Base-by-base conservation (phyloP, 805 yeast genomes). In the Candida stauntonica region DNA sequence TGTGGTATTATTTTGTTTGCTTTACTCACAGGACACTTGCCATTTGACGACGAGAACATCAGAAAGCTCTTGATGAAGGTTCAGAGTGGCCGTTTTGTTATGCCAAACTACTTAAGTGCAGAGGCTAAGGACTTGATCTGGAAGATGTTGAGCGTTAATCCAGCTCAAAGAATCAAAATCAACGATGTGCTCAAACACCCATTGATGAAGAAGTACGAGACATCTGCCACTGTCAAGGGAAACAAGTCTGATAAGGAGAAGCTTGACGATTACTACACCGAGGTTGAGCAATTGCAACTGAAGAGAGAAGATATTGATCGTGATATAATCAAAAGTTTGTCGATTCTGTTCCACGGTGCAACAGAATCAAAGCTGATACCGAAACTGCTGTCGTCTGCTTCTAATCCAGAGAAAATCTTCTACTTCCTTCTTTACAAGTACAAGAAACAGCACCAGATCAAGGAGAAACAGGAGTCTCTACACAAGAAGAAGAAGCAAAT, bases 1-100 rank as follows among this genome's bases (percentile, higher is more conserved):
- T 89, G 97, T 65, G 98, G 99, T 53, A 86, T 93, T 45, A 93
- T 93, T 38, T 67, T 93, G 39, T 93, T 86, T 66, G 99, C 99
- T 0, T 67, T 93, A 34, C 70, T 93, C 32, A 89, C 98, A 0
- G 99, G 98, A 28, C 91, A 93, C 60, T 67, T 93, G 42, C 99
- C 99, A 2, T 93, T 93, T 59, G 99, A 93, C 62, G 97, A 93
- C 62, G 97, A 91, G 49, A 88, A 88, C 60, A 88, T 93, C 47
- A 75, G 98, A 52, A 81, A 83, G 54, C 67, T 93, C 47, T 69
- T 93, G 35, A 66, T 87, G 50, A 93, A 93, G 59, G 99, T 93
- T 17, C 97, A 91, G 64, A 77, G 81, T 38, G 99, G 99, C 28
- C 74, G 76, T 52, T 93, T 80, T 60, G 74, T 74, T 40, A 86